Conservation (phyloP, 257 asterid genomes). For the Solanum microdontum region DNA sequence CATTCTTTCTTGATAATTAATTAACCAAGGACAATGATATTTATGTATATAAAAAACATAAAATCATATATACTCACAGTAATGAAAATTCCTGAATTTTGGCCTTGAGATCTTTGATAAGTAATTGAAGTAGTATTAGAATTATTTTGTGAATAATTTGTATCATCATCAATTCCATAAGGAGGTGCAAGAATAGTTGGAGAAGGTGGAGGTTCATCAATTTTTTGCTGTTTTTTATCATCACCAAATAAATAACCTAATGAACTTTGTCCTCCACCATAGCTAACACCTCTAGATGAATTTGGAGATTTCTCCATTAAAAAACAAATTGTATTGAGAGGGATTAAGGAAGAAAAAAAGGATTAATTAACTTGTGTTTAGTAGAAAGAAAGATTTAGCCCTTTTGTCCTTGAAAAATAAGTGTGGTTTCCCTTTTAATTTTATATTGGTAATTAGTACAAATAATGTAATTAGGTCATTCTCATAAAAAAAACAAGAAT, state of each 20-base stretch:
- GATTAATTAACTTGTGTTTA: background rate
- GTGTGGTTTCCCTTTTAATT: background rate
- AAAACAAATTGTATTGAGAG: background rate
- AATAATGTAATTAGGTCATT: background rate
- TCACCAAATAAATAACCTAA: conserved; percentile 52
- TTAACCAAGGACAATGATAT: background rate
- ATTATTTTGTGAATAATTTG: background rate
- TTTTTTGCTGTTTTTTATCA: conserved; percentile 22
- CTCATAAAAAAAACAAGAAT: background rate
- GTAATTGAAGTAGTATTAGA: conserved; percentile 7
- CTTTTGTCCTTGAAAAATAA: background rate
- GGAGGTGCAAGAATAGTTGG: conserved; percentile 31
- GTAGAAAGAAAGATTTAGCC: background rate
- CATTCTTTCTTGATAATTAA: background rate
- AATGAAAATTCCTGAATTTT: conserved; percentile 31
- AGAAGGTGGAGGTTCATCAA: conserved; percentile 18
- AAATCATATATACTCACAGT: conserved; percentile 21
- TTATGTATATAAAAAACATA: background rate
- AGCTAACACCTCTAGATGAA: conserved; percentile 39
- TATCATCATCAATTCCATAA: conserved; percentile 26
- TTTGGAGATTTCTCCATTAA: background rate
- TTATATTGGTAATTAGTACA: background rate
- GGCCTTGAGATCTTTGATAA: conserved; percentile 14
- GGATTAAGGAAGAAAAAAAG: background rate
- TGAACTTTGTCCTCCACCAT: conserved; percentile 56